Evolutionary conservation across 2,329 filamentous ascomycete genomes (phyloP), one percentile per base, ranked within the genome.

Genomic region (Aspergillus sp.): DNA sequence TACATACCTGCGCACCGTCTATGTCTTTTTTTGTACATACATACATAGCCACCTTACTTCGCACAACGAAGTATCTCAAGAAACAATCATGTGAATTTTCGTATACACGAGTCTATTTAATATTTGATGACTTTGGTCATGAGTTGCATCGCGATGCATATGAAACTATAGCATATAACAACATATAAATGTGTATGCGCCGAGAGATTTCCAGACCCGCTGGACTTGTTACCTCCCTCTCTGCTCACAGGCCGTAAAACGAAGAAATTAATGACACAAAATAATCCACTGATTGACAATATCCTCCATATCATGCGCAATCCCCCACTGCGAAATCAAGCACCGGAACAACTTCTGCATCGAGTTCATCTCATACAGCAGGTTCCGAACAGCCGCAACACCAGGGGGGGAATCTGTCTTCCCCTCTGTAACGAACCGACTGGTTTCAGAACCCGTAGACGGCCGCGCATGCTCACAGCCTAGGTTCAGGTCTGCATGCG

Each of bases 301-400:
- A 37, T 73, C 71, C 54, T 77, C 77, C 77, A 79, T 79, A 51
- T 80, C 77, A 61, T 71, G 69, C 7, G 77, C 76, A 54, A 79
- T 71, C 0, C 77, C 77, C 77, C 77, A 80, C 58, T 79, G 77
- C 4, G 75, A 75, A 17, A 66, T 72, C 19, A 79, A 63, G 47
- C 77, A 79, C 33, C 75, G 68, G 53, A 79, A 79, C 9, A 80
- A 63, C 64, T 79, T 79, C 58, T 79, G 77, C 68, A 79, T 76
- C 17, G 76, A 77, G 59, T 79, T 79, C 60, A 80, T 64, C 58
- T 80, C 77, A 60, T 80, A 80, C n/a, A 78, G 61, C 40, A 80
- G 61, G 66, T 79, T 79, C 44, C 75, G 70, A 12, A 68, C 68
- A 5, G 66, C 65, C 1, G 63, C 69, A 37, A 59, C 59, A 8